phyloP scores from a whole-genome alignment of 2,329 filamentous ascomycete species.

The Plenodomus tracheiphilus region DNA sequence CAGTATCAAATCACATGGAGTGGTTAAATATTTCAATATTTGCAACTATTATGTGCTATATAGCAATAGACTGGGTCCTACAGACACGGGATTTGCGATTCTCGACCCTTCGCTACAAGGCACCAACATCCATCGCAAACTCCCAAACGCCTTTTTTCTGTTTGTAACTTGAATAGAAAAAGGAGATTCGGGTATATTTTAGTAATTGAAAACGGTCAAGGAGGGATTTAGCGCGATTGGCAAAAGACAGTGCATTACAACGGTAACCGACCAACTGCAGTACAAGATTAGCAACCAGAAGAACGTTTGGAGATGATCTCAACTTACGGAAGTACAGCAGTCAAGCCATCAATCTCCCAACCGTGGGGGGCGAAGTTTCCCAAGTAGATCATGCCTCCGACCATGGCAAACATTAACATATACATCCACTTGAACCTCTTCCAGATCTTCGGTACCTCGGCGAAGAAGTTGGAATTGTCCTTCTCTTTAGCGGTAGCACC shows the following conservation, averaged over 20 bases:
- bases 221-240: constrained; percentile 74
- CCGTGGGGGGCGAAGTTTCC: constrained; percentile 69
- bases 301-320: neutral
- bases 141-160: neutral
- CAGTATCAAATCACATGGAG: no score
- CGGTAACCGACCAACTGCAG: constrained; percentile 64
- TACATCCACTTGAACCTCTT: constrained; percentile 71
- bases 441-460: constrained; percentile 77
- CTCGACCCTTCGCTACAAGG: neutral
- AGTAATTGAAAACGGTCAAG: constrained; percentile 77
- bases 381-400: constrained; percentile 66
- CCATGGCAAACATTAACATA: constrained; percentile 64
- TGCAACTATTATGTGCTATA: no score
- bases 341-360: constrained; percentile 52
- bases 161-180: neutral
- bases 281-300: constrained; percentile 1
- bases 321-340: constrained; percentile 68
- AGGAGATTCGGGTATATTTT: constrained; percentile 20
- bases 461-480: constrained; percentile 82
- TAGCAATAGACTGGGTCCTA: neutral
- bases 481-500: constrained; percentile 81
- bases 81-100: neutral
- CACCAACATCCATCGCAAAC: neutral
- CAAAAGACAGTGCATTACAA: constrained; percentile 68
- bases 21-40: no score